Conservation (phyloP, 345 rosid genomes). For the Brassica juncea region DNA sequence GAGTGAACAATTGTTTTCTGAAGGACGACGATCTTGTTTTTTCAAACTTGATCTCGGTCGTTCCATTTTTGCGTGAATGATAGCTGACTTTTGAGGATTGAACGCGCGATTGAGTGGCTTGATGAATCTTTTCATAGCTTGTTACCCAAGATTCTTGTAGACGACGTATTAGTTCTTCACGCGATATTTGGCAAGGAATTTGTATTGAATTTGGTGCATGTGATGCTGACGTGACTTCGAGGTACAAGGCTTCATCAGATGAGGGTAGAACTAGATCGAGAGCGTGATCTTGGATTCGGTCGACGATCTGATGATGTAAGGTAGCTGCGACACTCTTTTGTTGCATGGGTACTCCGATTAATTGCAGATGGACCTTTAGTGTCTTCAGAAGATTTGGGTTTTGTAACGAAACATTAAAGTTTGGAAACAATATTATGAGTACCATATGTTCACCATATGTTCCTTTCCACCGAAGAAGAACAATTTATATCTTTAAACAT, state of each 20-base stretch:
- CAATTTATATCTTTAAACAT: too few relatives aligned
- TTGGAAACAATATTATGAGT: not conserved
- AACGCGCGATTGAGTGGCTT: not conserved
- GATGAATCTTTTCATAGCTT: not conserved
- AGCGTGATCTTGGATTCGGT: not conserved
- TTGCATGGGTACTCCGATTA: not conserved
- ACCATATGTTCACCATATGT: not conserved
- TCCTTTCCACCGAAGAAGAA: too few relatives aligned
- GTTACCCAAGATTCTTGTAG: not conserved
- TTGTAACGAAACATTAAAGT: not conserved
- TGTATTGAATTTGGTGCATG: not conserved
- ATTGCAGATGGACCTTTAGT: not conserved
- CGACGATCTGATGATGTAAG: not conserved
- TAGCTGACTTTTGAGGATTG: not conserved
- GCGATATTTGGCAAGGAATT: not conserved
- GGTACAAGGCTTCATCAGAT: too few relatives aligned
- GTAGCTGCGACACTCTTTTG: not conserved
- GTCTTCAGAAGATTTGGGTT: not conserved
- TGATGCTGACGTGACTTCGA: too few relatives aligned
- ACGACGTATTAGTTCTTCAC: not conserved
- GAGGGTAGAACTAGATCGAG: too few relatives aligned
- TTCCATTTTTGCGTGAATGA: too few relatives aligned
- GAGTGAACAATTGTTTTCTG: too few relatives aligned
- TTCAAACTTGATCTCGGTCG: too few relatives aligned
- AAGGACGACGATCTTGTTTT: too few relatives aligned